Evolutionary conservation across 768 basidiomycete species (phyloP).

Genomic region (Lepiota brunneoincarnata): DNA sequence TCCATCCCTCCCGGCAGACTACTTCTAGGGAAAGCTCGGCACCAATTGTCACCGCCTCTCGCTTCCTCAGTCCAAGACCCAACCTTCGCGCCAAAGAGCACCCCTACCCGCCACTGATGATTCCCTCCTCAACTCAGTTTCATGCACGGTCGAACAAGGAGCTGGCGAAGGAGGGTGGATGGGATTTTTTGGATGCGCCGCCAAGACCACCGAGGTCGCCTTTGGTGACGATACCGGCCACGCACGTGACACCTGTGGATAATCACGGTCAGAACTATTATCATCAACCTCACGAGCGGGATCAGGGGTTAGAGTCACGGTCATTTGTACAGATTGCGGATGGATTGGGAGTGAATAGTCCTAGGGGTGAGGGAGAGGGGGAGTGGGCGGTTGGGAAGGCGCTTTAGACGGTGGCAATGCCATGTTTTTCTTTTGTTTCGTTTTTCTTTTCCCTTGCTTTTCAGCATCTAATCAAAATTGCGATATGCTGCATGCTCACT

Average conservation of each 20-base stretch:
- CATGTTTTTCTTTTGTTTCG: background rate
- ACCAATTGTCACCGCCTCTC: background rate
- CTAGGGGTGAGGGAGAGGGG: background rate
- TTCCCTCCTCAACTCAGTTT: background rate
- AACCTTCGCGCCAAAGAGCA: constrained; percentile 2
- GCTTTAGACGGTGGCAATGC: background rate
- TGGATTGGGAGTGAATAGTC: no score
- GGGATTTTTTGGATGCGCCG: constrained; percentile 4
- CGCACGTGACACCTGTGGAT: background rate
- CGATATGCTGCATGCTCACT: no score
- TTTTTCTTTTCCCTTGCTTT: background rate
- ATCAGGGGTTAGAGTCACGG: background rate
- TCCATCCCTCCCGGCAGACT: background rate
- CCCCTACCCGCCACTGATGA: constrained; percentile 1
- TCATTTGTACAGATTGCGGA: no score
- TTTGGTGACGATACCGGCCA: background rate
- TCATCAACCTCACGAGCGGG: no score
- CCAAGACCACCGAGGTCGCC: background rate
- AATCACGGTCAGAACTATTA: background rate
- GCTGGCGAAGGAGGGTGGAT: background rate
- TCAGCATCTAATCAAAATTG: no score
- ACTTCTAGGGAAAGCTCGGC: background rate
- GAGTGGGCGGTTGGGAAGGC: background rate
- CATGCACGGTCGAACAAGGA: constrained; percentile 6
- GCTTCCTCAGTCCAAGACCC: background rate